Evolutionary conservation across 768 basidiomycete genomes (phyloP), one percentile per base, ranked within the genome.

Genomic region (Mycena olivaceomarginata): DNA sequence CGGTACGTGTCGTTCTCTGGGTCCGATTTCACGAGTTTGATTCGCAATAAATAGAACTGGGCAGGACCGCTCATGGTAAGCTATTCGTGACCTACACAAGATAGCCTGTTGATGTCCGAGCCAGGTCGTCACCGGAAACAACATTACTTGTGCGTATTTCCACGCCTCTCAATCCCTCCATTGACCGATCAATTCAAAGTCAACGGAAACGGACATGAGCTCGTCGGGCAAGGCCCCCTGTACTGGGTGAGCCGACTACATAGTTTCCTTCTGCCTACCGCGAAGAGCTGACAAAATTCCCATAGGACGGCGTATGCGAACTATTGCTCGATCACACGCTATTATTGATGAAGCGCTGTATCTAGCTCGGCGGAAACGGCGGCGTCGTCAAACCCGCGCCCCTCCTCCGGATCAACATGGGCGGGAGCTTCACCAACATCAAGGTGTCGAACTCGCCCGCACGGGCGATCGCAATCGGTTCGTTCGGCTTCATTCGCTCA

Each of bases 331-430:
- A 18, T 7, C 0, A 48, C n/a, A 5, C 2, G 40, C 31, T n/a
- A 22, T n/a, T 31, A 31, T 37, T n/a, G 3, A 18, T 25, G 37
- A 39, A 4, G 13, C n/a, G 5, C 8, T n/a, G 9, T 31, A 31
- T 31, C 31, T 41, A 76, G 75, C 72, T 77, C 77, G 80, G 80
- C 5, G 65, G 62, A n/a, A 79, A 75, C 64, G 80, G 80, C 10
- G 80, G 80, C 1, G 80, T 77, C 6, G 71, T 65, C 1, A 76
- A 76, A 40, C 70, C 62, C 5, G 80, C 75, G 22, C 80, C 80
- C 4, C 80, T 81, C 79, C 68, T 81, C n/a, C 76, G 76, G 13
- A 78, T 81, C 73, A 80, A 81, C 69, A 77, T 77, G 65, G 80
- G 80, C n/a, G 80, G 80, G 11, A 70, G 65, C 10, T 81, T 81